Base-by-base conservation (phyloP, 441 rosid genomes). In the Bruguiera hainesii region DNA sequence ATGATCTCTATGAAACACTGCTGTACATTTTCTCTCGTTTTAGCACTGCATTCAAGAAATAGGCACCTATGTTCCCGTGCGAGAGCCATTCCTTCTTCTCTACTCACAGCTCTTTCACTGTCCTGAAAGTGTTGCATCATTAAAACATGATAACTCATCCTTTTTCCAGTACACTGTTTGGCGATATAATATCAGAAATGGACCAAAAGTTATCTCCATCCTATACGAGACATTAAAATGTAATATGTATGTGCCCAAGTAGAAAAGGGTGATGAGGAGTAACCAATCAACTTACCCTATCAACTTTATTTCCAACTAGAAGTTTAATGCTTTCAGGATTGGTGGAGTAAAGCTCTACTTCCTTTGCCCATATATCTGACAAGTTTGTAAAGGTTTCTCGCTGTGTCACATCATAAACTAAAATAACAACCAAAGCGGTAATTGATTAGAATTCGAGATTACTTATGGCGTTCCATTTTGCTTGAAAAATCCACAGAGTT, bases 251-350 rank as follows among this genome's bases (percentile, higher is more conserved):
- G 48, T 42, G 23, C 30, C 4, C 20, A 21, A n/a, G 31, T 26
- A 18, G 18, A 53, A 59, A 31, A 60, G 18, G 7, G 5, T 9
- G 26, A 30, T n/a, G 23, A 67, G 25, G 7, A 7, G 18, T 1
- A 11, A 26, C 23, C 23, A 19, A 26, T 30, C 56, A 72, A 78
- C 87, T 79, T 73, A 82, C 91, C 80, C 61, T 83, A 69, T 89
- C 91, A 61, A 89, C 87, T 80, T 89, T 89, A 61, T 89, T 89
- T 61, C 96, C 96, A 63, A 89, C 89, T 26, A 89, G 80, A 70
- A 89, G 65, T 73, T 83, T 86, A 65, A 86, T 60, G 66, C 88
- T 83, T 23, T 89, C 87, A 5, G 60, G 79, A 79, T 82, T 83
- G 28, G 86, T 82, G 21, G 84, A 84, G 80, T 83, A 82, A 60